These are phyloP conservation scores for Rosa hybrid DNA, from an alignment of 331 rosid species.

Conservation along the genomic window DNA sequence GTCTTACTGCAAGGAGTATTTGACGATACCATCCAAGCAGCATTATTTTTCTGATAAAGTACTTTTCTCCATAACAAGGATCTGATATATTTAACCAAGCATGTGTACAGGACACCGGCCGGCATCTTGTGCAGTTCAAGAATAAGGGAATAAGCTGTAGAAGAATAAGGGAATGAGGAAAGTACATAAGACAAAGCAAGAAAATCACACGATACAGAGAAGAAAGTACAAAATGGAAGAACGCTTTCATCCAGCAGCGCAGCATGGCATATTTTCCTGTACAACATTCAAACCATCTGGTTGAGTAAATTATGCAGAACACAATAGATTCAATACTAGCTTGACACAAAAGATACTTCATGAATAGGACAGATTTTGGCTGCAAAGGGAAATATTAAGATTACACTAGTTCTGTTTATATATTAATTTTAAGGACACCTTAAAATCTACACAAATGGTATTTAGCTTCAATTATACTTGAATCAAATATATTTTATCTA, in stretches of 20 bases:
- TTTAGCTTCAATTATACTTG: background rate
- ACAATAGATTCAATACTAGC: constrained; percentile 3
- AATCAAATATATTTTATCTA: background rate
- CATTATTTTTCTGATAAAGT: background rate
- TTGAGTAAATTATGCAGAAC: background rate
- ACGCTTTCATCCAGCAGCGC: background rate
- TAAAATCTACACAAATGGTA: background rate
- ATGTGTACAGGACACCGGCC: background rate
- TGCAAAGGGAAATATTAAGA: background rate
- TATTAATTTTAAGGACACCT: background rate
- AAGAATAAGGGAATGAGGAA: background rate
- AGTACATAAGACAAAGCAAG: constrained; percentile 7
- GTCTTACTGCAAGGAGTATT: constrained; percentile 5
- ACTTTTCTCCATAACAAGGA: constrained; percentile 7
- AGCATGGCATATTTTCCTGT: background rate
- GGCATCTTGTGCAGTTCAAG: background rate
- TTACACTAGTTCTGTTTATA: background rate
- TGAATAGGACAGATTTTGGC: background rate
- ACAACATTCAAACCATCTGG: background rate
- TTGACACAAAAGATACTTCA: background rate
- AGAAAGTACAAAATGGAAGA: constrained; percentile 9
- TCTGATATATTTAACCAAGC: background rate
- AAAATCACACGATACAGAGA: background rate
- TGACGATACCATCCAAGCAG: background rate
- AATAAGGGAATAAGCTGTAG: background rate